A percentile compares a stretch with the other conserved stretches of the same genome.
Evolutionary conservation across 148 eudicot genomes (phyloP).

Genomic region (Cornus florida): DNA sequence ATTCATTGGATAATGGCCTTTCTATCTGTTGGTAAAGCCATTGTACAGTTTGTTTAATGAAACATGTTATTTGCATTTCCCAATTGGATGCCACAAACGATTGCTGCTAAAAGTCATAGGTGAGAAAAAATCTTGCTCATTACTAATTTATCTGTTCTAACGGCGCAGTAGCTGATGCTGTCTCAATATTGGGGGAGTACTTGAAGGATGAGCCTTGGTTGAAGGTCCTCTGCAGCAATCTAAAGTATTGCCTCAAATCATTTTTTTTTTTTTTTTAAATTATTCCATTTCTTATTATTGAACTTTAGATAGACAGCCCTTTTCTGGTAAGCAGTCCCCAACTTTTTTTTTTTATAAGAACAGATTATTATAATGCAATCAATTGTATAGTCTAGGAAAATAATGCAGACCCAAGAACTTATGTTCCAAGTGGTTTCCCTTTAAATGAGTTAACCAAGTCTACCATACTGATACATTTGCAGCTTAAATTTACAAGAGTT

Average conservation of each 20-base stretch:
- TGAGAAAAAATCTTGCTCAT: neutral
- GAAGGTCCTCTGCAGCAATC: constrained; percentile 69
- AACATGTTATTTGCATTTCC: neutral
- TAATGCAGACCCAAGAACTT: neutral
- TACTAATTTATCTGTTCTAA: neutral
- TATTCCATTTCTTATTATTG: neutral
- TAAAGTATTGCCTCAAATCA: constrained; percentile 50
- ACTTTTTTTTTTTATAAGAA: neutral
- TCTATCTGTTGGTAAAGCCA: too few relatives aligned
- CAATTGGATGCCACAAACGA: neutral
- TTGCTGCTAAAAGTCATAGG: neutral
- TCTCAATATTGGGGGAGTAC: constrained; percentile 80
- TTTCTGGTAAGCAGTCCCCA: too few relatives aligned
- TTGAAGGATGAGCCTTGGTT: constrained; percentile 91
- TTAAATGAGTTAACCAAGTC: constrained; percentile 26
- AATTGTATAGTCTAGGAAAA: neutral
- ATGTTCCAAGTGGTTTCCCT: neutral
- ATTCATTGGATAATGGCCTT: neutral
- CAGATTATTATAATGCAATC: neutral
- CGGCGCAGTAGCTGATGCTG: constrained; percentile 68
- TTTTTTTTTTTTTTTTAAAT: neutral
- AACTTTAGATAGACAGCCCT: neutral
- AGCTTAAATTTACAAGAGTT: constrained; percentile 40
- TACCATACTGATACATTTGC: constrained; percentile 13
- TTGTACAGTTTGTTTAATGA: neutral